Base-by-base conservation (phyloP, 345 rosid genomes). In the Eucalyptus marginata region DNA sequence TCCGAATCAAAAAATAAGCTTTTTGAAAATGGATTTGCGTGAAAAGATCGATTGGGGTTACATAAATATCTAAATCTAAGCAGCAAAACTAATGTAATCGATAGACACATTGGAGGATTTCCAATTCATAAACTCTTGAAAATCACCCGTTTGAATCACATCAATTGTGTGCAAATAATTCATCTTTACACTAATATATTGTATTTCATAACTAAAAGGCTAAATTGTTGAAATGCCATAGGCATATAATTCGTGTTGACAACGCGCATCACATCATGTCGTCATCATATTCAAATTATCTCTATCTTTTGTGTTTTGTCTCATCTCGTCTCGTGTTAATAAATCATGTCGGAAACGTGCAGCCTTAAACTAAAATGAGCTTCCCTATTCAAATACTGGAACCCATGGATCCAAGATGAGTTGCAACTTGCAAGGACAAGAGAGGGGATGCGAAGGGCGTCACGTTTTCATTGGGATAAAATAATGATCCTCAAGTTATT, bases 111-210 rank as follows among this genome's bases (percentile, higher is more conserved):
- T 6, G 8, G 17, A 29, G 68, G 22, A 68, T 68, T 68, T 68
- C 11, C 0, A 33, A 2, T 33, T 16, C 1, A 17, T 0, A 5
- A 68, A 68, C 3, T 56, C 6, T 24, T 3, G 6, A 8, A 8
- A 15, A 10, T 17, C 43, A 10, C 1, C 2, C 2, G 4, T 31
- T 68, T 33, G 7, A 68, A 68, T 66, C 1, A 2, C 6, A 68
- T 68, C 43, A 68, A 68, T 2, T 33, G 0, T 1, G 1, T n/a
- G 7, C 12, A 31, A 68, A 68, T 5, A 4, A 31, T 68, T 66
- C 1, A 1, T 33, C 80, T 16, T 68, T 33, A 33, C 5, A 66
- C 9, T 16, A 8, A 31, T 15, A 15, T 33, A 0, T 66, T 2
- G 6, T 66, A 31, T 15, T 31, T 66, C 17, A 4, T 66, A 68